These are phyloP conservation scores for Diaporthe sp. DNA, from an alignment of 2,329 filamentous ascomycete genomes.

Conservation along the genomic window DNA sequence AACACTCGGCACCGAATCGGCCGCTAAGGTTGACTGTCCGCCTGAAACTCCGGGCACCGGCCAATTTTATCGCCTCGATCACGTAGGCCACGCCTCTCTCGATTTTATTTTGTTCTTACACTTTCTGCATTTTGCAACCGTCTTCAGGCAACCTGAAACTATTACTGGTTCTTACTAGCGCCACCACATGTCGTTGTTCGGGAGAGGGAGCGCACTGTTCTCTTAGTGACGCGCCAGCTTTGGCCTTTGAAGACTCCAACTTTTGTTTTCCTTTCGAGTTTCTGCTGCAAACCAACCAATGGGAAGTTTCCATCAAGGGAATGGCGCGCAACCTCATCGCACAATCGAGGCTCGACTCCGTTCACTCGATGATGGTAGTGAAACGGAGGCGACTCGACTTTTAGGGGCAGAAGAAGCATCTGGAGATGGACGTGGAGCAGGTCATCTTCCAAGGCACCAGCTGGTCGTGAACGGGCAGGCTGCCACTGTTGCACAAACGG, in stretches of 20 bases:
- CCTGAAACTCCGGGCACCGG: neutral
- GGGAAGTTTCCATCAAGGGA: neutral
- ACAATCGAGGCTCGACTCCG: neutral
- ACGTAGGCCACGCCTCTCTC: neutral
- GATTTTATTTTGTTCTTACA: neutral
- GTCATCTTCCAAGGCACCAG: neutral
- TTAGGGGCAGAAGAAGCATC: slow-evolving; percentile 4
- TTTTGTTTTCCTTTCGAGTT: neutral
- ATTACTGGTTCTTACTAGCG: neutral
- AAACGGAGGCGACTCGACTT: neutral
- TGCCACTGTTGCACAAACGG: neutral
- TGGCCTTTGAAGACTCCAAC: neutral
- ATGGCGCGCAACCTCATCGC: neutral
- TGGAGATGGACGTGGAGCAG: neutral
- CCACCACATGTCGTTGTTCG: no score
- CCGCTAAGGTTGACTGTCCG: slow-evolving; percentile 16
- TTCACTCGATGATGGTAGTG: neutral
- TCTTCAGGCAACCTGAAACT: neutral
- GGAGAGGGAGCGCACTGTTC: neutral
- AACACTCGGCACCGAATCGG: slow-evolving; percentile 11
- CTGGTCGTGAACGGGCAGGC: neutral
- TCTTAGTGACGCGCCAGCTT: neutral
- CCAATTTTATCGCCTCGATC: neutral
- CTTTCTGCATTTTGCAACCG: neutral
- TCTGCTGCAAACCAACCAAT: neutral